Percentiles rank a stretch among this genome's conserved stretches.
These are phyloP conservation scores for Porogramme epimiltina DNA, from an alignment of 1,284 basidiomycete species.

Conservation along the genomic window DNA sequence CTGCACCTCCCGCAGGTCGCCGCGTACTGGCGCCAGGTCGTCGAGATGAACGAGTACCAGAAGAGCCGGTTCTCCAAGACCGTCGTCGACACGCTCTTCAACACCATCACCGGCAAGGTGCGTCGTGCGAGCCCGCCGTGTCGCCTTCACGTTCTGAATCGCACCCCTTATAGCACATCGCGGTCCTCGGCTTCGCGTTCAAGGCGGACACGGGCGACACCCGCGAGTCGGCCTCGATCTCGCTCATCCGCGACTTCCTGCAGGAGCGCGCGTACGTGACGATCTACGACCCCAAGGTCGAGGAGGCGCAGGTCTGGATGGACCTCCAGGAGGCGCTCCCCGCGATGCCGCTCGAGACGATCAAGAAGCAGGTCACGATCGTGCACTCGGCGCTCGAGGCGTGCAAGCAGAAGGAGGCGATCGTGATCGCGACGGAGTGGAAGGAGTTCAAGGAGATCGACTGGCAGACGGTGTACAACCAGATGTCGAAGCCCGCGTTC, in stretches of 20 bases:
- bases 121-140: conserved; percentile 23
- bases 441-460: conserved; percentile 93
- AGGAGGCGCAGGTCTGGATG: conserved; percentile 71
- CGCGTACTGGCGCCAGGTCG: conserved; percentile 95
- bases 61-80: conserved; percentile 89
- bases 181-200: conserved; percentile 95
- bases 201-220: conserved; percentile 98
- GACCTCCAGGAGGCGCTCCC: conserved; percentile 75
- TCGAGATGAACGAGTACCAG: conserved; percentile 96
- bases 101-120: conserved; percentile 94
- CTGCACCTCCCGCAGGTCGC: conserved; percentile 97
- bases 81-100: conserved; percentile 95
- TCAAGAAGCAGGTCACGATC: conserved; percentile 88
- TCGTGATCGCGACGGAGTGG: conserved; percentile 95
- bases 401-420: conserved; percentile 87
- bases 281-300: conserved; percentile 92
- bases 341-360: conserved; percentile 56
- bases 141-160: neutral
- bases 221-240: conserved; percentile 96
- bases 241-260: conserved; percentile 92
- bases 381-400: conserved; percentile 81
- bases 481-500: conserved; percentile 96
- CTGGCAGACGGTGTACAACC: conserved; percentile 84
- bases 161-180: conserved; percentile 74
- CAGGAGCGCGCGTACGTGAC: conserved; percentile 86